phyloP scores from a whole-genome alignment of 371 early-diverging fungal species.

The Dinochytrium kinnereticum region DNA sequence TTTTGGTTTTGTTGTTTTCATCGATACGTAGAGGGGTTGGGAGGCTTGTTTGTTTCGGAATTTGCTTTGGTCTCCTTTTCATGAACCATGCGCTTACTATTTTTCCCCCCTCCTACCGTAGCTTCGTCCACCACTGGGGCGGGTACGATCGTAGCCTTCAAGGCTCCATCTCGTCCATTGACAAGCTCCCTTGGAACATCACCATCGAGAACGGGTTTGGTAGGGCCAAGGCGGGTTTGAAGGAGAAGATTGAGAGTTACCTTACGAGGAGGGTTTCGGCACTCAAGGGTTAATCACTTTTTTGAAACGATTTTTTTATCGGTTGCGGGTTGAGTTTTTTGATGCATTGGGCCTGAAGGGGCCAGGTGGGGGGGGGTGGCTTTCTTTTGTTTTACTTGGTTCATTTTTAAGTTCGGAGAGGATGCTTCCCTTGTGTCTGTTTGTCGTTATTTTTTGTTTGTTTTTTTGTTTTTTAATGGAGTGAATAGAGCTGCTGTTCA shows the following conservation, averaged over 20 bases:
- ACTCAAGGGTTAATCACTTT: neutral
- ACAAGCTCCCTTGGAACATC: slow-evolving; percentile 25
- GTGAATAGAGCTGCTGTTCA: neutral
- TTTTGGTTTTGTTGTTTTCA: slow-evolving; percentile 53
- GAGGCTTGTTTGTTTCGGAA: too few relatives aligned
- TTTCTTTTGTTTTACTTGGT: too few relatives aligned
- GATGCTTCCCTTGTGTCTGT: too few relatives aligned
- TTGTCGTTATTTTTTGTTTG: too few relatives aligned
- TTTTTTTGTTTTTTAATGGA: neutral
- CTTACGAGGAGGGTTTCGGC: slow-evolving; percentile 11
- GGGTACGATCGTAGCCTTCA: slow-evolving; percentile 38
- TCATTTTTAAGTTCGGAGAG: too few relatives aligned
- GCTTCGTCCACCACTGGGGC: slow-evolving; percentile 52
- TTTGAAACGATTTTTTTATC: too few relatives aligned
- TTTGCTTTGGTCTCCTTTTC: neutral
- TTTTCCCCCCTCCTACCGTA: neutral
- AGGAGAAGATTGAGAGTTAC: slow-evolving; percentile 45
- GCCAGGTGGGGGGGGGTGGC: too few relatives aligned
- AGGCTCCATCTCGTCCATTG: slow-evolving; percentile 28
- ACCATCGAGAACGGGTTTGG: slow-evolving; percentile 51
- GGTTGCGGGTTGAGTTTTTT: too few relatives aligned
- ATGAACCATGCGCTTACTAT: neutral
- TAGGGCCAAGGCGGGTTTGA: slow-evolving; percentile 52
- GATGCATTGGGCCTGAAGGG: too few relatives aligned
- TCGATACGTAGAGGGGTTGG: too few relatives aligned